phyloP scores from a whole-genome alignment of 306 rosid species.

The Psophocarpus tetragonolobus region DNA sequence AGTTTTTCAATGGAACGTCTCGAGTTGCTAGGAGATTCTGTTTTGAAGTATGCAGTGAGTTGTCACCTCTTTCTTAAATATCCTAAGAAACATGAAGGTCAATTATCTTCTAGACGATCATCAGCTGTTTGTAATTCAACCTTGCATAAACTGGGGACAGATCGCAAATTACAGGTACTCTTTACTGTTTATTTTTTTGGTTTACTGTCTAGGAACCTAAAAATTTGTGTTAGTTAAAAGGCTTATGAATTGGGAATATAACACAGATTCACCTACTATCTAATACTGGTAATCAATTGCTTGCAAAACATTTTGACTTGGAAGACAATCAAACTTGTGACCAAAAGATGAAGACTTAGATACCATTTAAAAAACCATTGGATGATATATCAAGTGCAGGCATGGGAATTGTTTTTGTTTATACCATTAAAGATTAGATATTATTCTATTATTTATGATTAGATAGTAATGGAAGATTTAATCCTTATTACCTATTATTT shows the following conservation, averaged over 20 bases:
- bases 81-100: slow-evolving; percentile 81
- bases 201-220: slow-evolving; percentile 12
- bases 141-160: slow-evolving; percentile 69
- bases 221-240: neutral
- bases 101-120: slow-evolving; percentile 56
- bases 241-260: neutral
- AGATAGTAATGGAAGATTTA: too few relatives aligned
- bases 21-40: slow-evolving; percentile 96
- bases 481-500: too few relatives aligned
- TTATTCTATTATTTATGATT: too few relatives aligned
- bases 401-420: neutral
- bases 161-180: slow-evolving; percentile 71
- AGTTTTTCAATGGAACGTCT: slow-evolving; percentile 89
- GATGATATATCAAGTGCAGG: neutral
- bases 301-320: neutral
- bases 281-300: neutral
- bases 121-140: slow-evolving; percentile 66
- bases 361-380: neutral
- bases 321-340: slow-evolving; percentile 3
- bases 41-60: slow-evolving; percentile 78
- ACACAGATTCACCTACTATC: neutral
- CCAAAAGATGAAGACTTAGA: neutral
- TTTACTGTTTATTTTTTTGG: neutral
- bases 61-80: slow-evolving; percentile 82
- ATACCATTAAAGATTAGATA: too few relatives aligned